Evolutionary conservation across 495 filamentous ascomycete genomes (phyloP), one percentile per base, ranked within the genome.

Genomic region (Hypomontagnella monticulosa): DNA sequence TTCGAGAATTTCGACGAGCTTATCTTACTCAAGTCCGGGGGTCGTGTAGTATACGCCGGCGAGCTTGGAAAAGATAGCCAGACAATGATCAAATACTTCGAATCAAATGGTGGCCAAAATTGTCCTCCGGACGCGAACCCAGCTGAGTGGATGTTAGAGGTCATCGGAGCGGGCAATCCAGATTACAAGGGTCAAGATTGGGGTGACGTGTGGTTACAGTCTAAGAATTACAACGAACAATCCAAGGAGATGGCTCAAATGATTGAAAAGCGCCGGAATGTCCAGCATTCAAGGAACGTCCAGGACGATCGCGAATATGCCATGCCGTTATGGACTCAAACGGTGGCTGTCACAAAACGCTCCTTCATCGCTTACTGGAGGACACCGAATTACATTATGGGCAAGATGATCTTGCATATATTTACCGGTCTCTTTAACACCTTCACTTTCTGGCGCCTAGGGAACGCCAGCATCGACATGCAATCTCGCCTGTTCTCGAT

Each of bases 141-240:
- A 34, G 92, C 92, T 1, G 92, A 96, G 78, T 93, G 89, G 88
- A 93, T 96, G 89, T 81, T 96, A 43, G 91, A 93, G 68, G 86
- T 91, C 36, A 92, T 93, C 70, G 90, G 67, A 42, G 67, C 67
- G 3, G 67, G 67, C 9, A 70, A 70, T 16, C 67, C 37, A 62
- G 86, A 84, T 14, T 84, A 88, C 43, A 84, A 87, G 50, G 67
- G 67, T 19, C 67, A 70, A 47, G 91, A 97, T 68, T 97, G 93
- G 93, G 83, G 84, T 46, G 79, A 88, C 48, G 81, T 87, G 18
- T 97, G 93, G 93, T 84, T 86, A 42, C 78, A 87, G 8, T 89
- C 86, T 47, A 80, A 85, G 5, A 90, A 95, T 71, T 84, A 84
- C 63, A 69, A 81, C 44, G 84, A 82, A 19, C 77, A 85, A 14